Base-by-base conservation (phyloP, 1,284 basidiomycete species). In the Puccinia triticina region DNA sequence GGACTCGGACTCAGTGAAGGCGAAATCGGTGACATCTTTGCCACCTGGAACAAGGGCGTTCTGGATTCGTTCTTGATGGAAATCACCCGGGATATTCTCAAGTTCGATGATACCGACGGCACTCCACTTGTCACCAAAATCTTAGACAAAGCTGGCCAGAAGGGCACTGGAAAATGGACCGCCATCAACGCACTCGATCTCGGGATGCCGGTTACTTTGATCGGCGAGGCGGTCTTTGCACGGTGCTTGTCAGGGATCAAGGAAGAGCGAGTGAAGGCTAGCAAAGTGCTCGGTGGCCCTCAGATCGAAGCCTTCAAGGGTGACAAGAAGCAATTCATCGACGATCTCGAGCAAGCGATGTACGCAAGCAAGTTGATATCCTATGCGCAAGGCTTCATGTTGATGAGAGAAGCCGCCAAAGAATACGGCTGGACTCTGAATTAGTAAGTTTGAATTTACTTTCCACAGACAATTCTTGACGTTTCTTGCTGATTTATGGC, bases 151-250 rank as follows among this genome's bases (percentile, higher is more conserved):
- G 97, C 97, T 84, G 97, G 96, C 83, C 97, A 99, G 89, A 99
- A 99, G 90, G 97, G 97, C 88, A 99, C 97, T 85, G 97, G 97
- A 83, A 99, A 99, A 89, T 99, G 97, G 97, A 99, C 97, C 83
- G 97, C 97, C 84, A 94, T 98, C 87, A 94, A 95, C 87, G 97
- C 97, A 84, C 92, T 99, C 85, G 97, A 99, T 86, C 92, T 95
- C 85, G 96, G 96, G 86, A 93, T 91, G 86, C 87, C 87, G 93
- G 95, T 99, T 86, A 99, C 97, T 84, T 91, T 99, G 86, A 99
- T 99, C 86, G 97, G 96, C 85, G 97, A 99, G 90, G 96, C 97
- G 84, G 97, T 99, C 85, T 99, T 99, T 87, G 95, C 97, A 84
- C 95, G 97, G 87, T 98, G 96, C 90, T 89, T 99, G 87, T 99